Evolutionary conservation across 805 yeast species (phyloP).

Genomic region (Candida ficus): DNA sequence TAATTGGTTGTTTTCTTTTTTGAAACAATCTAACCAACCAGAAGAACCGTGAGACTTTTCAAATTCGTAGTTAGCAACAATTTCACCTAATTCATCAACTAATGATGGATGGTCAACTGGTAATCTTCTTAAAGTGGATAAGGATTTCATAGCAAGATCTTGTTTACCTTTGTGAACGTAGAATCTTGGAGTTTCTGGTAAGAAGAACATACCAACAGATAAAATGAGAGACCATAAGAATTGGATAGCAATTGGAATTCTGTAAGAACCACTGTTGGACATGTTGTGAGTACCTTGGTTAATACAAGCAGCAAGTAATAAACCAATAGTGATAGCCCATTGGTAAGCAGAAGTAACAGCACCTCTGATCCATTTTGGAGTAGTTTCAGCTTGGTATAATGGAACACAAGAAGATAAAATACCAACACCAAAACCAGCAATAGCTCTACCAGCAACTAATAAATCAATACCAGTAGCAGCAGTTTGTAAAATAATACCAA

Average conservation of each 20-base stretch:
- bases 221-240: conserved; percentile 64
- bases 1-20: conserved; percentile 32
- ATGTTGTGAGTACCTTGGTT: conserved; percentile 61
- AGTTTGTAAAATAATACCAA: conserved; percentile 49
- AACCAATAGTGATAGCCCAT: conserved; percentile 68
- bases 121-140: conserved; percentile 49
- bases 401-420: conserved; percentile 68
- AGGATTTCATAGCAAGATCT: conserved; percentile 50
- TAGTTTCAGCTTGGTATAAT: conserved; percentile 72
- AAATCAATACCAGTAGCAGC: conserved; percentile 41
- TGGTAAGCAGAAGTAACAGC: conserved; percentile 73
- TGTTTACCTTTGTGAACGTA: conserved; percentile 50
- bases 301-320: conserved; percentile 63
- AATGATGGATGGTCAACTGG: conserved; percentile 40
- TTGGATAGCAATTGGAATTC: conserved; percentile 72
- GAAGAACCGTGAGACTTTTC: conserved; percentile 31
- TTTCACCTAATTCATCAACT: conserved; percentile 42
- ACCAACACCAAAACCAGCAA: conserved; percentile 75
- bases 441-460: conserved; percentile 61
- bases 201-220: conserved; percentile 53
- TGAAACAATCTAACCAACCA: conserved; percentile 32
- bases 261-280: conserved; percentile 53
- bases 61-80: conserved; percentile 42
- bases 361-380: conserved; percentile 80
- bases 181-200: conserved; percentile 78